Base-by-base conservation (phyloP, 768 basidiomycete genomes). In the Cyathus striatus region DNA sequence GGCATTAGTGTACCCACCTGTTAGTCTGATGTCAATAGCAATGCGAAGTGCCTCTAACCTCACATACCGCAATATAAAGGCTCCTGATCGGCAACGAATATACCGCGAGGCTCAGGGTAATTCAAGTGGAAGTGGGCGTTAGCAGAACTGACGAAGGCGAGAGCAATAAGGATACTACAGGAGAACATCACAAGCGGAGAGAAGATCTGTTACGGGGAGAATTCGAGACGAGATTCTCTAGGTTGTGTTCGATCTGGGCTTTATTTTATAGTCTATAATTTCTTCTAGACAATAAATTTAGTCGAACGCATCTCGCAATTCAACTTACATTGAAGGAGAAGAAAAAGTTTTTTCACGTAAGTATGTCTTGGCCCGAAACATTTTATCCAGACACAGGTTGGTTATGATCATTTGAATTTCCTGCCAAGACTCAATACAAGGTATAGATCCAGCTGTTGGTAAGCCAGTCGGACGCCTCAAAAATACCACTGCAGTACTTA, bases 71-170 rank as follows among this genome's bases (percentile, higher is more conserved):
- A 88, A 61, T 83, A 85, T 6, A 64, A 63, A 4, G 66, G 65
- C 49, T 84, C 80, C 12, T 65, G 53, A 38, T 70, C 66, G 27
- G 78, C 71, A 39, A 75, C 75, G 56, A 90, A 90, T 0, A 55
- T 60, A 1, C 89, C 89, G 43, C 89, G 73, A 24, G 85, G 80
- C 5, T 66, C 56, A 18, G 88, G 89, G 54, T 78, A 90, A 47
- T 79, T 71, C 32, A 92, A 69, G 38, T 76, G 77, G 63, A 90
- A 90, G 61, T 92, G 89, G 14, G 86, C 87, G 35, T 68, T 63
- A 13, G 66, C 78, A 25, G 66, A 60, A 33, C 72, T 58, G n/a
- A 69, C 65, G 23, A 75, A 45, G 10, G 12, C 10, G 10, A 38
- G 46, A 43, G 45, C 33, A 18, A 43, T 22, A 23, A 43, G 21